Percentiles rank a stretch among this genome's conserved stretches.
These are phyloP conservation scores for Penicillium brevicompactum DNA, from an alignment of 2,329 filamentous ascomycete species.

Conservation along the genomic window DNA sequence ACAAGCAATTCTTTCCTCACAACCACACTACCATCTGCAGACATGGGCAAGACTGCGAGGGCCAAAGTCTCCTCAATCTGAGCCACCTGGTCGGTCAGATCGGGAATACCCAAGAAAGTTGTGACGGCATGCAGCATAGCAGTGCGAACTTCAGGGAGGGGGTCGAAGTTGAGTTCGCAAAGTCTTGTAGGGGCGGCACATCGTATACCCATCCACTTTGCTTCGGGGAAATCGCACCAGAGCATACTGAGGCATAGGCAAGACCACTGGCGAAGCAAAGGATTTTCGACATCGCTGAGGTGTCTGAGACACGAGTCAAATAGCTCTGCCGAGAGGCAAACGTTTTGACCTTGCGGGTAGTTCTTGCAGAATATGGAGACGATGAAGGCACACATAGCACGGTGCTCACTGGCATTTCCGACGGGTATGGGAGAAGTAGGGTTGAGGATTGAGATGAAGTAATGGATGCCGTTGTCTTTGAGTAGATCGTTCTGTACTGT, in stretches of 20 bases:
- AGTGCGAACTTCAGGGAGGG: slow-evolving; percentile 87
- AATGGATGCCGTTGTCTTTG: slow-evolving; percentile 96
- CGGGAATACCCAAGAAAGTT: slow-evolving; percentile 89
- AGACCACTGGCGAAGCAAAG: slow-evolving; percentile 89
- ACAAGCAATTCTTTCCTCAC: slow-evolving; percentile 91
- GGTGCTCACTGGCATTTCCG: slow-evolving; percentile 87
- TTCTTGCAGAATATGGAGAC: slow-evolving; percentile 96
- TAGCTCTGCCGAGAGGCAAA: slow-evolving; percentile 87
- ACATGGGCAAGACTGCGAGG: slow-evolving; percentile 85
- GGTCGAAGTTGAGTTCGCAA: slow-evolving; percentile 78
- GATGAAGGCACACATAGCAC: slow-evolving; percentile 98
- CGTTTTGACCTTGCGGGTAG: slow-evolving; percentile 86
- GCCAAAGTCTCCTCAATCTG: slow-evolving; percentile 90
- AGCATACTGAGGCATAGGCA: slow-evolving; percentile 94
- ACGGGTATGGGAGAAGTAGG: slow-evolving; percentile 81
- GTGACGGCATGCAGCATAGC: slow-evolving; percentile 93
- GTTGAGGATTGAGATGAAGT: slow-evolving; percentile 91
- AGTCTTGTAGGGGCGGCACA: slow-evolving; percentile 82
- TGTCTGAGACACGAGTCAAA: slow-evolving; percentile 86
- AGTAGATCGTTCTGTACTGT: slow-evolving; percentile 91
- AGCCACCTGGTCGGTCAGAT: slow-evolving; percentile 86
- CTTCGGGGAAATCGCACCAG: slow-evolving; percentile 87
- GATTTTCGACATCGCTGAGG: slow-evolving; percentile 81
- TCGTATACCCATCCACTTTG: slow-evolving; percentile 93
- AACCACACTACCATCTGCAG: slow-evolving; percentile 89